Evolutionary conservation across 2,329 filamentous ascomycete species (phyloP), one percentile per base, ranked within the genome.

Genomic region (Furcasterigmium furcatum): DNA sequence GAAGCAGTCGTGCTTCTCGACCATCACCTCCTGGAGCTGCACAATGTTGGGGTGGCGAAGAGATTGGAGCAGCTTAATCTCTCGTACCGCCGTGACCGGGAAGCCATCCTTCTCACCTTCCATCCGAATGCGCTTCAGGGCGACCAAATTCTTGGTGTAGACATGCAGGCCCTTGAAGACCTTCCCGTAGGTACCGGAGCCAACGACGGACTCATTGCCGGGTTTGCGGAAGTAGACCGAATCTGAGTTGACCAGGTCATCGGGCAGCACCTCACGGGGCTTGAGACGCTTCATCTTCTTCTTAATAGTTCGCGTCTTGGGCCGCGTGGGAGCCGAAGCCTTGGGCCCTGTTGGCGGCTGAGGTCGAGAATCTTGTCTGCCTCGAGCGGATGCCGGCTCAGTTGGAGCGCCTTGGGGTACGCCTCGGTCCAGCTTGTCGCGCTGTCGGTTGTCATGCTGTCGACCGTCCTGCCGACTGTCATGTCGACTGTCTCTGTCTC

Each of bases 1-100:
- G 68, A 95, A 99, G 65, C 94, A 99, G 66, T 97, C 91, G 55
- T 97, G 97, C 61, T 87, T 88, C 68, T 99, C 94, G 3, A 99
- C 94, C 94, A 99, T 99, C 54, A 95, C 89, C 68, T 96, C 91
- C 53, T 88, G 82, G 16, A 96, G 71, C 34, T 84, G 83, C 46
- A 96, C 89, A 42, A 96, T 84, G 58, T 95, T 95, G 48, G 76
- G 71, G 58, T 95, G 89, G 51, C 85, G 84, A 19, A 95, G 74
- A 4, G 88, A 91, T 60, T 95, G 90, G n/a, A 96, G 74, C 20
- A 96, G 73, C 63, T 95, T 95, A 71, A 96, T 91, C 64, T 96
- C 91, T 49, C 91, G 84, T 21, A 95, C 88, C 0, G 91, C 91
- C 1, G 91, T 96, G 38, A 96, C 89, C 0, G 91, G 91, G 55